Base-by-base conservation (phyloP, 1,139 yeast genomes). In the Suhomyces anneliseae region DNA sequence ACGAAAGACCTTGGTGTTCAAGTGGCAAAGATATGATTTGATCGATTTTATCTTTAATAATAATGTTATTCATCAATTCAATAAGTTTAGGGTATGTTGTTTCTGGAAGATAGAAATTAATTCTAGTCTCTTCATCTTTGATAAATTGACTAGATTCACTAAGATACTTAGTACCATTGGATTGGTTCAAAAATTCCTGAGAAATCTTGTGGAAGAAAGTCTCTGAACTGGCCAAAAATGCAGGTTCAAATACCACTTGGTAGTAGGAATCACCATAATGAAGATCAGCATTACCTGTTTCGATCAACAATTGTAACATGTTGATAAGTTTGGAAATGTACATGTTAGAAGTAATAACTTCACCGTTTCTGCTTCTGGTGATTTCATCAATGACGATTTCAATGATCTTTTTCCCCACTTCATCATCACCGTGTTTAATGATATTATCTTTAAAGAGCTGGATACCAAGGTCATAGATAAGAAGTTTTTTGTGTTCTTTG, bases 381-480 rank as follows among this genome's bases (percentile, higher is more conserved):
- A 88, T 78, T 55, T 85, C 86, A 5, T 69, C 69, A n/a, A 86
- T 66, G 3, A 88, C 66, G 8, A 79, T 73, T 10, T 65, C 61
- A 42, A 81, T 78, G 40, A 85, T 62, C 41, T 66, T 69, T 11
- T 63, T 57, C 0, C 90, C 90, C 32, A 87, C 72, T 42, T 76
- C 77, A 50, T 77, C 69, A 47, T 74, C 59, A 34, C 76, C 69
- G 47, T 66, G 66, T 50, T 72, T 71, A 31, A 78, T 62, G 36
- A 76, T 64, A 43, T 62, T 60, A 31, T 75, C 76, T 54, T 75
- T 74, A 52, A 68, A 70, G 8, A 84, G 62, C 35, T 76, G 76
- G 36, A 87, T 73, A 0, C 97, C 96, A 40, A 86, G 75, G 59
- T 90, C 97, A 59, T 87, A 87, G 4, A 88, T 77, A 45, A 85